Base-by-base conservation (phyloP, 805 yeast genomes). In the Zygosaccharomyces lentus region DNA sequence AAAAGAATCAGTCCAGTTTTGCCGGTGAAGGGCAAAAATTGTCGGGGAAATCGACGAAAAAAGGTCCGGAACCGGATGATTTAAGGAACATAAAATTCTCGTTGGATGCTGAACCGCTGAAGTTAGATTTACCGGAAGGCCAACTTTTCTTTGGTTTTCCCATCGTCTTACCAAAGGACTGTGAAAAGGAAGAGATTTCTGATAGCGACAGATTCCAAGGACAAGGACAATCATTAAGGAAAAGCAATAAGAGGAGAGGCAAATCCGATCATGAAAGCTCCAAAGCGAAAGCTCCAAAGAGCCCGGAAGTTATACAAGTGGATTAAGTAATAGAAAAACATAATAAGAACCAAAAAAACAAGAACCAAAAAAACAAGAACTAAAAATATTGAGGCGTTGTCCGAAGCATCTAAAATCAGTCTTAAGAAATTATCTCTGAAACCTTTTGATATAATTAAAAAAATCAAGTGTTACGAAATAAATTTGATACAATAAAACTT, bases 121-220 rank as follows among this genome's bases (percentile, higher is more conserved):
- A 89, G 8, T 69, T 93, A 45, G 66, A 72, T 5, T 69, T 93
- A 34, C 95, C 96, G 0, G 84, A 77, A 32, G 96, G 95, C 19
- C 91, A 88, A 64, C 71, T 93, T 10, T 93, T 93, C 61, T 90
- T 93, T 64, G 99, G 99, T 0, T 93, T 82, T 62, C 97, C 98
- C 0, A 77, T 84, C 1, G 62, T 67, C 0, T 63, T 77, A 2
- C 75, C 74, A 21, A 69, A 65, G 21, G 69, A 58, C 6, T 76
- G 67, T 17, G 67, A 65, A 4, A 69, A 60, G 9, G 55, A 51
- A 1, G 70, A 65, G 6, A 58, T 52, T 7, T 54, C 55, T 0
- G 55, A 56, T 13, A 25, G 37, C 34, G 51, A 26, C 47, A 55
- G 9, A 58, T 45, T 87, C 78, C 59, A 51, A 51, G 96, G 96